Base-by-base conservation (phyloP, 768 basidiomycete species). In the Lactifluus pinguis region DNA sequence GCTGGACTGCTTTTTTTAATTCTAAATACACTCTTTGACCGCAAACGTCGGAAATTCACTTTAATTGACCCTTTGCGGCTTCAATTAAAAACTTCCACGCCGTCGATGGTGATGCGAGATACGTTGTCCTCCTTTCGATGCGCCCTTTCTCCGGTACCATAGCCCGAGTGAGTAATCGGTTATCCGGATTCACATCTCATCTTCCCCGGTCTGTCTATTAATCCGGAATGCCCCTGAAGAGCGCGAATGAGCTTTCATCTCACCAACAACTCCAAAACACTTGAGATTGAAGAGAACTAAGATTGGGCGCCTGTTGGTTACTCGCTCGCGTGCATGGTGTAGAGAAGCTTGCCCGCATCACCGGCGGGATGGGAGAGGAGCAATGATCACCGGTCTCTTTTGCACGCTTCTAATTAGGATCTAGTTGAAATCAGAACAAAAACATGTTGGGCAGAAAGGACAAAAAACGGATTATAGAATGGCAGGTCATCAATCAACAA, bases 101-200 rank as follows among this genome's bases (percentile, higher is more conserved):
- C 42, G 17, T 36, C 60, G 42, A 39, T 25, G 29, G 38, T n/a
- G 19, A 49, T 36, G 53, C 41, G 49, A 45, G 53, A 52, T 6
- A 10, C 32, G 9, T 45, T 49, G 36, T n/a, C 44, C 32, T 39
- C 42, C 19, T 50, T 49, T 14, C 30, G 41, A 15, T 39, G 48
- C 53, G 17, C 49, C 25, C n/a, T 56, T 50, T 55, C 54, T 56
- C 61, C 61, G 51, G 34, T 38, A 29, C 38, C 44, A 19, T 15
- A 44, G n/a, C n/a, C 44, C 19, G 6, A 42, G 11, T 42, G 41
- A 42, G 41, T 17, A 42, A 11, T 17, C 41, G 14, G 41, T 42
- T 42, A 15, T 3, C 38, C 11, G 8, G 13, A 14, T 11, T 17
- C 17, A 42, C 17, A 11, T 17, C 15, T 15, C 17, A 42, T 25